Conservation (phyloP, 2,329 filamentous ascomycete species). For the Xylariaceae sp. region DNA sequence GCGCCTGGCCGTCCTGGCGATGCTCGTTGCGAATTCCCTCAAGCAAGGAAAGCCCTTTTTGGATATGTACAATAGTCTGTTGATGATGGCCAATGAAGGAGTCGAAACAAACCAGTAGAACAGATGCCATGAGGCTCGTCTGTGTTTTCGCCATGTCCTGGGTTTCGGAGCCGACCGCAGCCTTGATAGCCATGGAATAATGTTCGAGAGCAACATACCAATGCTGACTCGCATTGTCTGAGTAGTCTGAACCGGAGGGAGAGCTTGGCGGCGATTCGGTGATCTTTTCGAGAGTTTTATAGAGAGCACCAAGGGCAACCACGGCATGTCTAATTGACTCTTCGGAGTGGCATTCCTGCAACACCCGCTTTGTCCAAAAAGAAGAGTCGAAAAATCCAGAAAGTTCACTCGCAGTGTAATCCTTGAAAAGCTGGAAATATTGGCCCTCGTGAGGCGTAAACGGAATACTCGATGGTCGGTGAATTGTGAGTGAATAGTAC, state of each 20-base stretch:
- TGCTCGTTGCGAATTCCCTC: slow-evolving; percentile 48
- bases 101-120: slow-evolving; percentile 63
- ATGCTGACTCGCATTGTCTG: slow-evolving; percentile 43
- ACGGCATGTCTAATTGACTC: slow-evolving; percentile 59
- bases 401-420: slow-evolving; percentile 56
- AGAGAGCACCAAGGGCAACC: slow-evolving; percentile 59
- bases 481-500: slow-evolving; percentile 31
- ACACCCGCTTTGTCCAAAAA: slow-evolving; percentile 59
- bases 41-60: slow-evolving; percentile 50
- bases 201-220: slow-evolving; percentile 57
- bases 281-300: slow-evolving; percentile 59
- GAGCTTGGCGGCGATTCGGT: slow-evolving; percentile 47
- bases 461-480: slow-evolving; percentile 44
- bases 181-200: slow-evolving; percentile 52
- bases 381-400: slow-evolving; percentile 62
- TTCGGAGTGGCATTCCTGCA: slow-evolving; percentile 59
- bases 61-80: slow-evolving; percentile 57
- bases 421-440: slow-evolving; percentile 59
- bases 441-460: slow-evolving; percentile 49
- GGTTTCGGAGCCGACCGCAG: slow-evolving; percentile 43
- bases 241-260: slow-evolving; percentile 34
- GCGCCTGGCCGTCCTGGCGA: slow-evolving; percentile 35
- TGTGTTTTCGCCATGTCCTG: slow-evolving; percentile 34
- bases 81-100: slow-evolving; percentile 60
- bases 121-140: slow-evolving; percentile 57